Evolutionary conservation across 23 red algal genomes (phyloP), one percentile per base, ranked within the genome.

Genomic region (Gracilaria vermiculophylla): DNA sequence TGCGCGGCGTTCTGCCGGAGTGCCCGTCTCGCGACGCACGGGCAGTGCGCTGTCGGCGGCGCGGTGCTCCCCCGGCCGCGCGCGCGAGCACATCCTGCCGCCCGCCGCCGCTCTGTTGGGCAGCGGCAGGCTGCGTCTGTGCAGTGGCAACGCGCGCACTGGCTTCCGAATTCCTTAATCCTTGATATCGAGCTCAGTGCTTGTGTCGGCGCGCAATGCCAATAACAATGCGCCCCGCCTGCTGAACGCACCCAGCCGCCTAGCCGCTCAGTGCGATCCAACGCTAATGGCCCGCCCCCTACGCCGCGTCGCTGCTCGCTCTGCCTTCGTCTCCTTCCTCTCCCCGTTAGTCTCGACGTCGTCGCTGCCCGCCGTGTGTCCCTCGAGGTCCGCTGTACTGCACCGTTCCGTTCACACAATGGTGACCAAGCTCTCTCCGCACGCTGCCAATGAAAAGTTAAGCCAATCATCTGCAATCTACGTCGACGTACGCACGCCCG

Each of bases 401-500:
- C 58, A 36, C 35, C 28, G 58, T 2, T 25, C 12, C 14, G 25
- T 17, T 25, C 58, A 64, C 58, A 64, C 58, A 34, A 64, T 64
- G 58, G 29, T 28, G 5, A 35, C 58, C 28, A 7, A 64, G 29
- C 58, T 64, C 5, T 73, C 67, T 10, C 67, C 67, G 6, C 67
- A 48, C 20, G 67, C 36, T 6, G 32, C 35, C n/a, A 24, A 73
- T 48, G 67, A 73, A 16, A 42, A 48, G 39, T 45, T 73, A 40
- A 73, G 1, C 15, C 36, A 73, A 12, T 27, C 67, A 9, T 73
- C 67, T 28, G 20, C 67, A 33, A 50, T 79, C 19, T 79, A 79
- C 17, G 50, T 79, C 49, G 76, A 79, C 76, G 76, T 79, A 20
- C 76, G 76, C 23, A 79, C 76, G 49, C 76, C 76, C 31, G 34